Evolutionary conservation across 495 filamentous ascomycete genomes (phyloP).

Genomic region (Bacidia rubella): DNA sequence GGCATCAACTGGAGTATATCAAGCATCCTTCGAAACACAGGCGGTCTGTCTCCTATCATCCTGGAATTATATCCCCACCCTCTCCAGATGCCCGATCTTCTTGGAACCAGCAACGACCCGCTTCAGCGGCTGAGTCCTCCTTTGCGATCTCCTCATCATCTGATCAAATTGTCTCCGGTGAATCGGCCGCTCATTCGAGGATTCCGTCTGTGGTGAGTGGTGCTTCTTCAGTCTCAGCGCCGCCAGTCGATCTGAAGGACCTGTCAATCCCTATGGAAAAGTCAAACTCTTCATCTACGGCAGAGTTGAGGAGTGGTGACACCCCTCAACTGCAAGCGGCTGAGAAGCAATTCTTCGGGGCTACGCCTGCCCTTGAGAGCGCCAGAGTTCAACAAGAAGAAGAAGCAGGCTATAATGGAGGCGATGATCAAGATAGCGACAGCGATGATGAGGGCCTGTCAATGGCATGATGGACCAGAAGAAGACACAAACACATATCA

Average conservation of each 20-base stretch:
- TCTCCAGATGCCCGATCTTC: conserved; percentile 36
- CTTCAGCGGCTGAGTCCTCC: conserved; percentile 36
- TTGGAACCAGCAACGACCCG: conserved; percentile 29
- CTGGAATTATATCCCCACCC: conserved; percentile 26
- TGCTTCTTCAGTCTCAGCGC: conserved; percentile 64
- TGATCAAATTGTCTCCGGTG: conserved; percentile 42
- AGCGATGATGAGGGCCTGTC: conserved; percentile 41
- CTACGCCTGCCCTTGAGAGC: conserved; percentile 18
- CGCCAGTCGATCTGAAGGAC: conserved; percentile 36
- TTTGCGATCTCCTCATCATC: conserved; percentile 38
- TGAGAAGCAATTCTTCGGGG: conserved; percentile 14
- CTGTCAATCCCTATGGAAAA: conserved; percentile 30
- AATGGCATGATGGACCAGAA: conserved; percentile 28
- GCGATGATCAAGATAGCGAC: conserved; percentile 35
- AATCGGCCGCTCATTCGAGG: conserved; percentile 59
- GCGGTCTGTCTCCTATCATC: conserved; percentile 17
- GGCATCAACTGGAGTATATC: conserved; percentile 17
- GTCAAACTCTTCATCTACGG: conserved; percentile 29
- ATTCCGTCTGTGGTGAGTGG: conserved; percentile 63
- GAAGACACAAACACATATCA: conserved; percentile 16
- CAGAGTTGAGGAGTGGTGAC: conserved; percentile 19
- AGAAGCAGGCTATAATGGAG: conserved; percentile 38
- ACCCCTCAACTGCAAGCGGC: conserved; percentile 19
- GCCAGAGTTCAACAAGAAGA: conserved; percentile 26
- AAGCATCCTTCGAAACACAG: conserved; percentile 20